phyloP scores from a whole-genome alignment of 2,329 filamentous ascomycete species.

The Penicillium sp. region DNA sequence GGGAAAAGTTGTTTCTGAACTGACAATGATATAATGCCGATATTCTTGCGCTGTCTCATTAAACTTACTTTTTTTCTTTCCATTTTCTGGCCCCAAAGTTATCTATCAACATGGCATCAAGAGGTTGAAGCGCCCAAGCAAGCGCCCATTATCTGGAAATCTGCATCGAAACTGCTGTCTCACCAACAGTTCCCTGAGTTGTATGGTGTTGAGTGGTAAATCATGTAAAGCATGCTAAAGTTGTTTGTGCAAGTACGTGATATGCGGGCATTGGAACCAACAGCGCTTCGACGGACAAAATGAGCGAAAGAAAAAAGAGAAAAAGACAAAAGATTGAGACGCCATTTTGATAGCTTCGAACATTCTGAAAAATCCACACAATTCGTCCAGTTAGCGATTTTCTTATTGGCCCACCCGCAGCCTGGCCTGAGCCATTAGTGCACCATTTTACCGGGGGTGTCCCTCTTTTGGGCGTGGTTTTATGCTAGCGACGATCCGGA shows the following conservation, averaged over 20 bases:
- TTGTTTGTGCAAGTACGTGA: not conserved
- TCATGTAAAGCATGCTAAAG: not conserved
- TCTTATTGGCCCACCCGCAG: conserved; percentile 24
- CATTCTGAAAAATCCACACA: conserved; percentile 22
- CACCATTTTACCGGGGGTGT: conserved; percentile 13
- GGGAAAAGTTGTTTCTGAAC: not conserved
- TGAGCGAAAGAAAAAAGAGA: not conserved
- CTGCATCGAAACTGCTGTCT: not conserved
- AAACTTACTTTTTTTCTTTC: too few species aligned
- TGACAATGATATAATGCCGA: not conserved
- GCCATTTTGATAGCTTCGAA: conserved; percentile 23
- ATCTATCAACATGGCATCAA: not conserved
- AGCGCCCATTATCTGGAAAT: not conserved
- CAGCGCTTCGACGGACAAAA: not conserved
- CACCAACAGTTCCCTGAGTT: not conserved
- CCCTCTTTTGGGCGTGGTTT: conserved; percentile 6
- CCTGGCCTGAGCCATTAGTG: conserved; percentile 16
- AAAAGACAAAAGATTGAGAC: not conserved
- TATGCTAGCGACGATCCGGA: conserved; percentile 20
- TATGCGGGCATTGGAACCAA: not conserved
- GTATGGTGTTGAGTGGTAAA: not conserved
- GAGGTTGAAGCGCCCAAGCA: not conserved
- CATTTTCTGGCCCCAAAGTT: not conserved
- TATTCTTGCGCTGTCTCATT: not conserved
- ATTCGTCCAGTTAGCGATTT: conserved; percentile 15